Evolutionary conservation across 352 stramenopile species (phyloP), one percentile per base, ranked within the genome.

Genomic region (Saprolegnia diclina): DNA sequence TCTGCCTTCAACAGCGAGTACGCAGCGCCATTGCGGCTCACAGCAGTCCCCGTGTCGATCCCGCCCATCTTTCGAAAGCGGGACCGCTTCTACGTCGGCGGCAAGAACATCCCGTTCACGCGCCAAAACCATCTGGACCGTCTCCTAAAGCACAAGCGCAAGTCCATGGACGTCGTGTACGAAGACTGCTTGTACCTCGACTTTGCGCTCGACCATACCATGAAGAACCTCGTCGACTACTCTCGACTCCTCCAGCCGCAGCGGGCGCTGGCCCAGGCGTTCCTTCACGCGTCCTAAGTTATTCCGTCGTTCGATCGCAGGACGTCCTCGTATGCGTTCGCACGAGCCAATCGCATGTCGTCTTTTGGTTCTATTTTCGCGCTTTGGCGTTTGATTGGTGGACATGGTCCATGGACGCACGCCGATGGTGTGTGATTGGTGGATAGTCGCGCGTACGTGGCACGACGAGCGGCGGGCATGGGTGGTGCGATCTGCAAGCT

Each of bases 21-120:
- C 35, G 52, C 52, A 14, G 35, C 24, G 3, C 52, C 52, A 16
- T 24, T 59, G 35, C 24, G 52, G 1, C 11, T 59, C 52, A 59
- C 52, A 26, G 2, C 50, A 0, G 63, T 69, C 4, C 63, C 63
- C n/a, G 46, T 69, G 18, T 45, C 48, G 11, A 69, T 69, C 53
- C 63, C 63, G 18, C 29, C 29, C 5, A 18, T 69, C 18, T 69
- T 40, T 22, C 46, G 50, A 24, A 10, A 10, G 13, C 48, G 63
- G 9, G 50, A 69, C 21, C 50, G 63, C 45, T 29, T 32, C 16
- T 62, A 56, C 45, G 63, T 69, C 26, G 63, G 63, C 18, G 63
- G 63, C 19, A 69, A 69, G 19, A 59, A 61, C 37, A 69, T 69
- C 29, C 63, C 63, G 29, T 69, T 69, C 48, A 69, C 63, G n/a